Base-by-base conservation (phyloP, 2,329 filamentous ascomycete genomes). In the Stagonosporopsis chrysanthemi region DNA sequence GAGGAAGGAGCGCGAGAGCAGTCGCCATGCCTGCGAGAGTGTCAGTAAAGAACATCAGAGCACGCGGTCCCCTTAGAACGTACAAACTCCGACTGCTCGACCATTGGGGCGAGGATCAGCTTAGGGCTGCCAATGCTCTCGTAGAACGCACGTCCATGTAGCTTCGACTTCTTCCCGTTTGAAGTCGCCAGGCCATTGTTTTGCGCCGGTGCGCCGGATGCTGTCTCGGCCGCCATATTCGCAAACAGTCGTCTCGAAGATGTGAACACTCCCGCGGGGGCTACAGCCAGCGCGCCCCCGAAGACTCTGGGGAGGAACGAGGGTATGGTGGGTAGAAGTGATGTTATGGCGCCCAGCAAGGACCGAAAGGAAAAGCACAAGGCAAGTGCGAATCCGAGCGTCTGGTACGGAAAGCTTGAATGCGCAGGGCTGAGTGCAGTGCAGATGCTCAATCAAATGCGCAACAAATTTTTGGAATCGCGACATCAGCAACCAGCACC, bases 31-130 rank as follows among this genome's bases (percentile, higher is more conserved):
- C 93, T 97, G 64, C 5, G 12, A 4, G 26, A 7, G 17, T 28
- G 44, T 69, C 26, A 70, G 66, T 52, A 26, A 2, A 4, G 23
- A 23, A 14, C 3, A 17, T 17, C 15, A 11, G 23, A 15, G 12
- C 24, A 28, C n/a, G 9, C 28, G 29, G 22, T 43, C 45, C 44
- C 39, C 50, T 61, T 48, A 56, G 61, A 81, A 71, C 89, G 64
- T 82, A 97, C 93, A 81, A 98, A 97, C 81, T 99, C 95, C 29
- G 92, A 97, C 77, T 97, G 91, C 73, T 99, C 94, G 22, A 99
- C 95, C 95, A 99, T 99, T 33, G 95, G 95, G 31, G 95, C 95
- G 52, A 99, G 84, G 28, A 99, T 86, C 64, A 90, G 88, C 78
- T 91, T 97, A 2, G 95, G 95, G 58, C 90, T 93, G 22, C 95